Evolutionary conservation across 768 basidiomycete species (phyloP).

Genomic region (Vararia minispora): DNA sequence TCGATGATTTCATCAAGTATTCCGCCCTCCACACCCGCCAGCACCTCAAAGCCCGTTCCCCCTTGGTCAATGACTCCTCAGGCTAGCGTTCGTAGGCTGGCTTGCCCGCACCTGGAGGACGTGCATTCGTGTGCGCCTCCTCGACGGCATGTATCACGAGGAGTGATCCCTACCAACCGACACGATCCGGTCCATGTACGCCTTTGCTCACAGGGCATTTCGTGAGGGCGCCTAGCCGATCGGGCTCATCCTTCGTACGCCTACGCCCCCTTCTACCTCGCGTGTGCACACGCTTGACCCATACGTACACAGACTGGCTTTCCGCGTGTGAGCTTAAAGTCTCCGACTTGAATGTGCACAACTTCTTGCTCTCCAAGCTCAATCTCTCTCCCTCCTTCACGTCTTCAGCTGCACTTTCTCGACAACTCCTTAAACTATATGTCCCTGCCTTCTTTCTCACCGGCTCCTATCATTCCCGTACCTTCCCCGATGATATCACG

Average conservation of each 20-base stretch:
- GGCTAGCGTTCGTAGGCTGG: too few species aligned
- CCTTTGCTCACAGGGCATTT: constrained; percentile 65
- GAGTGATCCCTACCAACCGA: constrained; percentile 63
- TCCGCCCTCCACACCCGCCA: too few species aligned
- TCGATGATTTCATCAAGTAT: too few species aligned
- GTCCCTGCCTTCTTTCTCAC: constrained; percentile 12
- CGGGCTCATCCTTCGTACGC: constrained; percentile 79
- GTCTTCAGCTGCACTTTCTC: constrained; percentile 67
- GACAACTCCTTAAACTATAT: constrained; percentile 61
- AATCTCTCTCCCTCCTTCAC: constrained; percentile 71
- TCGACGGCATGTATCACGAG: constrained; percentile 75
- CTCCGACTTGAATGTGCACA: constrained; percentile 62
- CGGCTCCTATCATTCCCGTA: too few species aligned
- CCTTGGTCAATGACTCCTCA: constrained; percentile 13
- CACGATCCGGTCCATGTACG: constrained; percentile 77
- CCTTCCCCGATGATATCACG: background rate
- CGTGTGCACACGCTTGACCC: background rate
- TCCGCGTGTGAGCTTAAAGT: constrained; percentile 81
- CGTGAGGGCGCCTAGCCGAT: constrained; percentile 65
- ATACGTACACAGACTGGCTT: constrained; percentile 45
- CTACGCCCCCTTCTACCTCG: background rate
- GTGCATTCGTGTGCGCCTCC: constrained; percentile 70
- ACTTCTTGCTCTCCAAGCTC: constrained; percentile 55
- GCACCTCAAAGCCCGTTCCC: background rate
- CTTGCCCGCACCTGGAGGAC: too few species aligned